phyloP scores from a whole-genome alignment of 2,329 filamentous ascomycete species.

The Berkeleyomyces basicola region DNA sequence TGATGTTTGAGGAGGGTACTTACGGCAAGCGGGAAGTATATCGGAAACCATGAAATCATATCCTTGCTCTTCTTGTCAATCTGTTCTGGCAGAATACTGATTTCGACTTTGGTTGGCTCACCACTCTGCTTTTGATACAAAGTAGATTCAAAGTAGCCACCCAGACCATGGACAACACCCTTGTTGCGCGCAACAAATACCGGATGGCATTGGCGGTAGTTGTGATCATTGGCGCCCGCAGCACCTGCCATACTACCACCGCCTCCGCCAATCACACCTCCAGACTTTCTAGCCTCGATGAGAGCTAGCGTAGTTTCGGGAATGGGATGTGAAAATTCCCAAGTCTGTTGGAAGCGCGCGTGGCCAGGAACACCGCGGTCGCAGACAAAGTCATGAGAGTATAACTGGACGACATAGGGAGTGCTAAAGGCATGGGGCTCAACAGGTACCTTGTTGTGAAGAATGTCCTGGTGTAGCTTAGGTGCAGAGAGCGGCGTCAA shows the following conservation, averaged over 20 bases:
- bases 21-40: slow-evolving; percentile 92
- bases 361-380: slow-evolving; percentile 38
- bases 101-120: slow-evolving; percentile 47
- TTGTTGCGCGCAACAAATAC: slow-evolving; percentile 63
- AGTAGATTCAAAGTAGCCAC: slow-evolving; percentile 93
- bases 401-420: slow-evolving; percentile 87
- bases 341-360: slow-evolving; percentile 54
- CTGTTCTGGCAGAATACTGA: slow-evolving; percentile 81
- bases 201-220: slow-evolving; percentile 61
- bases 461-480: slow-evolving; percentile 67
- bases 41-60: slow-evolving; percentile 99
- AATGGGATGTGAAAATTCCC: slow-evolving; percentile 69
- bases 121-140: slow-evolving; percentile 44
- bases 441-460: slow-evolving; percentile 34
- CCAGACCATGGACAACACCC: slow-evolving; percentile 78
- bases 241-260: slow-evolving; percentile 59
- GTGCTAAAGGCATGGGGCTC: slow-evolving; percentile 69
- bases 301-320: slow-evolving; percentile 38
- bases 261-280: slow-evolving; percentile 49
- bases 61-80: slow-evolving; percentile 88
- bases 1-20: slow-evolving; percentile 17
- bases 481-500: slow-evolving; percentile 84
- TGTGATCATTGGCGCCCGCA: slow-evolving; percentile 79
- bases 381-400: slow-evolving; percentile 73
- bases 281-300: slow-evolving; percentile 39